These are phyloP conservation scores for Trypanosoma boissoni DNA, from an alignment of 208 protist genomes.

Conservation along the genomic window DNA sequence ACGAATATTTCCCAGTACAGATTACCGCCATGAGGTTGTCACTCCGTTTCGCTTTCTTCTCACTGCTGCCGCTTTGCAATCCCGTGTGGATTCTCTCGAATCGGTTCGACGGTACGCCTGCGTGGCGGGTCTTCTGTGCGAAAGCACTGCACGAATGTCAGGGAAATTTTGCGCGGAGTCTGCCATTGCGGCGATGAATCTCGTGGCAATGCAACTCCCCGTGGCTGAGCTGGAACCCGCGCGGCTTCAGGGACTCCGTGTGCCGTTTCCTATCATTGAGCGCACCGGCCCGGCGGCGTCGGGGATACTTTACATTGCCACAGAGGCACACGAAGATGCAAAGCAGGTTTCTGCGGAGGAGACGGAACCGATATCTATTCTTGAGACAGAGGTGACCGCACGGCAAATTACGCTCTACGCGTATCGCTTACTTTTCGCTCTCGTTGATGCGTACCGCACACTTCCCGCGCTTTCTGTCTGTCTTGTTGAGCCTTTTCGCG, in stretches of 20 bases:
- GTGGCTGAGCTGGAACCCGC: slow-evolving; percentile 44
- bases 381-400: slow-evolving; percentile 31
- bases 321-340: too few species aligned
- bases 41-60: slow-evolving; percentile 76
- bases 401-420: slow-evolving; percentile 49
- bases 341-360: neutral
- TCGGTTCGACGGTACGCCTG: slow-evolving; percentile 51
- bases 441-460: slow-evolving; percentile 41
- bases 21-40: slow-evolving; percentile 77
- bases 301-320: slow-evolving; percentile 1
- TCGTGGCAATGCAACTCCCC: slow-evolving; percentile 73
- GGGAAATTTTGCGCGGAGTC: slow-evolving; percentile 59
- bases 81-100: slow-evolving; percentile 42
- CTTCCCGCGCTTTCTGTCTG: slow-evolving; percentile 56
- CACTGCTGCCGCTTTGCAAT: slow-evolving; percentile 63
- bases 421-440: slow-evolving; percentile 52
- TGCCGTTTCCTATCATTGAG: slow-evolving; percentile 64
- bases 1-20: slow-evolving; percentile 69
- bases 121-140: slow-evolving; percentile 45
- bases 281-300: slow-evolving; percentile 39
- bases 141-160: too few species aligned
- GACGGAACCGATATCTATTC: slow-evolving; percentile 25
- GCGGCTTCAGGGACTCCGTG: slow-evolving; percentile 47
- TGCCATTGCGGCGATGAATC: slow-evolving; percentile 60
- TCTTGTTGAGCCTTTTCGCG: slow-evolving; percentile 41